phyloP scores from a whole-genome alignment of 345 rosid genomes.

The Eucalyptus decipiens region DNA sequence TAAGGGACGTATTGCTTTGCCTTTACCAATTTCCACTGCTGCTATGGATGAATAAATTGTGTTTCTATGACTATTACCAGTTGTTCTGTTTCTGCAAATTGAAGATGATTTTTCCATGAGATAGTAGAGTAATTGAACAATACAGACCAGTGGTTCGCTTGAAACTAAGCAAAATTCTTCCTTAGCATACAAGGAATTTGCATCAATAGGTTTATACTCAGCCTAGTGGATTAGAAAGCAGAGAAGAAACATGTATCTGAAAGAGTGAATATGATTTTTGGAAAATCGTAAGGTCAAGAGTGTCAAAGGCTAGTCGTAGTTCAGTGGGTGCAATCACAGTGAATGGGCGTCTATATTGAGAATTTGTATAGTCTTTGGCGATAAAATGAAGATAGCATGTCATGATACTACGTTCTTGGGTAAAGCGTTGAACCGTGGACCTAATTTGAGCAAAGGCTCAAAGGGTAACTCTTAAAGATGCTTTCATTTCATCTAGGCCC shows the following conservation, averaged over 20 bases:
- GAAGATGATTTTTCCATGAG: background rate
- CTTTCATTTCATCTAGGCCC: background rate
- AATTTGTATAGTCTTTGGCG: background rate
- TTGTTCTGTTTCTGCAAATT: background rate
- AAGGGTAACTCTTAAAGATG: background rate
- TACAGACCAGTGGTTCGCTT: background rate
- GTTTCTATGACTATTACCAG: background rate
- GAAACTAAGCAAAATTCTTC: background rate
- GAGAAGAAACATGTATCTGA: background rate
- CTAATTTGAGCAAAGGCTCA: background rate
- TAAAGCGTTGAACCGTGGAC: background rate
- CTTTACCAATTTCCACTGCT: background rate
- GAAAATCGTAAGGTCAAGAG: background rate
- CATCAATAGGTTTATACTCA: background rate
- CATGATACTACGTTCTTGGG: background rate
- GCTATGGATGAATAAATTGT: background rate
- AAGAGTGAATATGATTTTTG: background rate
- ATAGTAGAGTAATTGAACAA: background rate
- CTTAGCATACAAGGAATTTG: background rate
- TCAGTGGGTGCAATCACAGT: background rate
- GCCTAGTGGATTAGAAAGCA: background rate
- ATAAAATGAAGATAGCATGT: background rate
- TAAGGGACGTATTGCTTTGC: background rate
- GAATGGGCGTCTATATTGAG: background rate
- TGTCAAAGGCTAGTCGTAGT: background rate